These are phyloP conservation scores for Xerocomus brunneocitrinus DNA, from an alignment of 768 basidiomycete genomes.

Conservation along the genomic window DNA sequence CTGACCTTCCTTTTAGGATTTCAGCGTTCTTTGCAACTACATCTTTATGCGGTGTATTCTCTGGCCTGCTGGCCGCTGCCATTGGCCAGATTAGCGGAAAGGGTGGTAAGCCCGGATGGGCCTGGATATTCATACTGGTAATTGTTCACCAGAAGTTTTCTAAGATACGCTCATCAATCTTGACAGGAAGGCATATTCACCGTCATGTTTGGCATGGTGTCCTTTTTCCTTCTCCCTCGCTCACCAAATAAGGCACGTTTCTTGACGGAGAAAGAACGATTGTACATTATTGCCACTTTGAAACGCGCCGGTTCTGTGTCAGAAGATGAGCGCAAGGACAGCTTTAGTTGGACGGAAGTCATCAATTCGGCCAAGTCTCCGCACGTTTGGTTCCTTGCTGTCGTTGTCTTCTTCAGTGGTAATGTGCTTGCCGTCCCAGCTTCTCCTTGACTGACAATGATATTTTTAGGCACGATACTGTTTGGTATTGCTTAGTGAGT, in stretches of 20 bases:
- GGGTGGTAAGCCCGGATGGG: constrained; percentile 52
- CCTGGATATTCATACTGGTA: constrained; percentile 57
- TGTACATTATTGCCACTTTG: constrained; percentile 34
- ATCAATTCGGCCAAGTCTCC: constrained; percentile 42
- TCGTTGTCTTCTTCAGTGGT: constrained; percentile 52
- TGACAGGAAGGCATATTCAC: constrained; percentile 59
- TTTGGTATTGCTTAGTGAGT: constrained; percentile 24
- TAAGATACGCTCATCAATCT: not conserved
- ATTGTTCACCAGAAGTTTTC: not conserved
- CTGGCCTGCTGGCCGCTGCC: constrained; percentile 57
- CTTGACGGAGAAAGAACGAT: constrained; percentile 46
- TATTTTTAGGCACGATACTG: constrained; percentile 13
- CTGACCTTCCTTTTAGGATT: constrained; percentile 23
- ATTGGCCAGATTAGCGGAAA: constrained; percentile 52
- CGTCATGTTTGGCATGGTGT: constrained; percentile 46
- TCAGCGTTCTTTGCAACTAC: constrained; percentile 39
- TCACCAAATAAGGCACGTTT: constrained; percentile 45
- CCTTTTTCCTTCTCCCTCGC: constrained; percentile 47
- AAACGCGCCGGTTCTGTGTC: constrained; percentile 29
- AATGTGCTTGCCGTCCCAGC: constrained; percentile 14
- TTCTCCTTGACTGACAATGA: not conserved
- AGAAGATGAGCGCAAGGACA: constrained; percentile 39
- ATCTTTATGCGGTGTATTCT: constrained; percentile 56
- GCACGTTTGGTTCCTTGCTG: constrained; percentile 49
- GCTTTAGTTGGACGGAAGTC: constrained; percentile 58